phyloP scores from a whole-genome alignment of 208 protist genomes.

The Naegleria fowleri region DNA sequence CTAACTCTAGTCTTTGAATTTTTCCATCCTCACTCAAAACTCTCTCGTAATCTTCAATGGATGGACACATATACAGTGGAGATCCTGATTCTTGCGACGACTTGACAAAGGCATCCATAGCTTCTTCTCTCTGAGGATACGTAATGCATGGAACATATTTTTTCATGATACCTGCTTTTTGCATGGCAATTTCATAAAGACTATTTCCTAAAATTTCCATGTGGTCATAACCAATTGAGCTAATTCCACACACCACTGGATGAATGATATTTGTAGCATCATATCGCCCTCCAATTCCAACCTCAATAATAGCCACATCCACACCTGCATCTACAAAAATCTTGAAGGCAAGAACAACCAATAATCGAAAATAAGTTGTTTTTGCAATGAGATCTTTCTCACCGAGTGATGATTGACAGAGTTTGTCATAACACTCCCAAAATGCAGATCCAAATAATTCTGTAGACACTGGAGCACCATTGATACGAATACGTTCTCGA shows the following conservation, averaged over 20 bases:
- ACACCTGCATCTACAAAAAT: conserved; percentile 67
- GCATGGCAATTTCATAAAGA: conserved; percentile 73
- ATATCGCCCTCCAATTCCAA: conserved; percentile 81
- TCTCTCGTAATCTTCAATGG: background rate
- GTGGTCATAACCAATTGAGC: conserved; percentile 83
- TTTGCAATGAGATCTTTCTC: conserved; percentile 32
- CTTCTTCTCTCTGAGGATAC: background rate
- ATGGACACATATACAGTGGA: background rate
- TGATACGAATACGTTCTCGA: conserved; percentile 69
- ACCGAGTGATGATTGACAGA: background rate
- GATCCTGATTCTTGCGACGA: background rate
- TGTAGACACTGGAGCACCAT: conserved; percentile 59
- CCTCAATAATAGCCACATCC: conserved; percentile 82
- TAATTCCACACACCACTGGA: conserved; percentile 73
- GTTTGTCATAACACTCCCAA: conserved; percentile 36
- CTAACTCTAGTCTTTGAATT: background rate
- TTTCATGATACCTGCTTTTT: conserved; percentile 91
- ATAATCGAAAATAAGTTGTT: conserved; percentile 69
- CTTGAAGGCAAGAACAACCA: conserved; percentile 69
- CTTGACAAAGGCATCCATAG: background rate
- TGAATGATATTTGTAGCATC: conserved; percentile 84
- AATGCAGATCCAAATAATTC: conserved; percentile 64
- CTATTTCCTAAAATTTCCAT: conserved; percentile 81
- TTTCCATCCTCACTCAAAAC: background rate
- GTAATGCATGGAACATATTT: conserved; percentile 36